phyloP scores from a whole-genome alignment of 371 early-diverging fungal genomes.

The Mucor velutinosus region DNA sequence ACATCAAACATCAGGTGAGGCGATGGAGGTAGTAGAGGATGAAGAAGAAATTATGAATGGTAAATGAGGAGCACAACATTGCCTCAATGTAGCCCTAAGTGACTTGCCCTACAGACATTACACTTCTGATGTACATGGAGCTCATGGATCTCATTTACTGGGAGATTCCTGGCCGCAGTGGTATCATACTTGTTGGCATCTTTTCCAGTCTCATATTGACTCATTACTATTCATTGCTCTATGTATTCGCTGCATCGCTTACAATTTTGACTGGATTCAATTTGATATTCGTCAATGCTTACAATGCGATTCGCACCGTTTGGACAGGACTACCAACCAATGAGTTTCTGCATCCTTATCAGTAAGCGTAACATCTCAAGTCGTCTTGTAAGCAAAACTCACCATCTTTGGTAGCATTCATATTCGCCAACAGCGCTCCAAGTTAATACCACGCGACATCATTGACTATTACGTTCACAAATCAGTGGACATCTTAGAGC shows the following conservation, averaged over 20 bases:
- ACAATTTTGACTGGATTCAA: conserved; percentile 52
- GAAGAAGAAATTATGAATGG: not conserved
- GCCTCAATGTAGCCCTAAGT: not conserved
- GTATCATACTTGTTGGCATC: conserved; percentile 31
- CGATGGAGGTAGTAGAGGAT: not conserved
- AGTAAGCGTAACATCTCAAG: conserved; percentile 10
- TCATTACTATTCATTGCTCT: conserved; percentile 53
- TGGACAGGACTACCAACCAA: conserved; percentile 43
- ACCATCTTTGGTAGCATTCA: conserved; percentile 27
- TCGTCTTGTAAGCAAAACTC: not conserved
- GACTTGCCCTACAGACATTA: conserved; percentile 4
- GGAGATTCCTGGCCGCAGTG: conserved; percentile 51
- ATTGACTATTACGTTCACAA: conserved; percentile 29
- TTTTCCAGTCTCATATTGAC: conserved; percentile 44
- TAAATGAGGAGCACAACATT: not conserved
- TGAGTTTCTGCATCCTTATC: conserved; percentile 40
- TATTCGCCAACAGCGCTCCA: conserved; percentile 22
- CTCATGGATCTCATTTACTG: conserved; percentile 43
- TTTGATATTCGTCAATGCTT: conserved; percentile 53
- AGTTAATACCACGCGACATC: conserved; percentile 30
- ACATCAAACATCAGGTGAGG: not conserved
- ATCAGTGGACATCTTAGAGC: conserved; percentile 45
- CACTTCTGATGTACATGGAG: conserved; percentile 1
- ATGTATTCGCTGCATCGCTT: conserved; percentile 43
- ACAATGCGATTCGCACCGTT: conserved; percentile 31